Percentiles rank a stretch among this genome's conserved stretches.
Evolutionary conservation across 352 stramenopile species (phyloP).

Genomic region (Phytophthora foliorum): DNA sequence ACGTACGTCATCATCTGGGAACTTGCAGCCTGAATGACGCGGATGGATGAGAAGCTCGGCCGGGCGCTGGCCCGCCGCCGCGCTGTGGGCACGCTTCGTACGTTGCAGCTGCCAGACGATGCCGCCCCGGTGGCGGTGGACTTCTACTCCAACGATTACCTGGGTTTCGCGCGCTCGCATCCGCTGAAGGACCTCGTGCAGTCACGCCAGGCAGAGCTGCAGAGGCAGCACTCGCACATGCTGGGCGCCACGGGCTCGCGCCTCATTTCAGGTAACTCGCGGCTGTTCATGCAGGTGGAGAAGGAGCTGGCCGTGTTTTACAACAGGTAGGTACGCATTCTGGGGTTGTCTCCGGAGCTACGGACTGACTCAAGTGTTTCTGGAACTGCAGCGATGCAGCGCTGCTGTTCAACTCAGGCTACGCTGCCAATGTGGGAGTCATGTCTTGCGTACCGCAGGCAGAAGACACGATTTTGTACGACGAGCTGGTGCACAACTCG

Average conservation of each 20-base stretch:
- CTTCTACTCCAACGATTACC: conserved; percentile 98
- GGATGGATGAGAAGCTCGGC: conserved; percentile 42
- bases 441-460: conserved; percentile 92
- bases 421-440: conserved; percentile 96
- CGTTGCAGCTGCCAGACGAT: conserved; percentile 42
- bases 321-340: conserved; percentile 50
- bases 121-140: conserved; percentile 69
- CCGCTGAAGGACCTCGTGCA: conserved; percentile 65
- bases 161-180: conserved; percentile 91
- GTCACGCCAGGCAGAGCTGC: conserved; percentile 53
- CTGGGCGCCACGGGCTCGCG: conserved; percentile 91
- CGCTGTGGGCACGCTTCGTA: conserved; percentile 64
- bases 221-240: conserved; percentile 24
- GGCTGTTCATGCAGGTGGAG: conserved; percentile 92
- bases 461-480: conserved; percentile 94
- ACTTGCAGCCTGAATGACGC: conserved; percentile 20
- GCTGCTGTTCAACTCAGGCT: conserved; percentile 97
- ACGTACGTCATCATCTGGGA: conserved; percentile 22
- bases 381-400: conserved; percentile 73
- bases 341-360: conserved; percentile 3
- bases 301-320: conserved; percentile 87
- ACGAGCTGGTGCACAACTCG: conserved; percentile 98
- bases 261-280: conserved; percentile 95
- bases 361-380: conserved; percentile 15
- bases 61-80: conserved; percentile 42